These are phyloP conservation scores for Globisporangium megalacanthum DNA, from an alignment of 352 stramenopile species.

Conservation along the genomic window DNA sequence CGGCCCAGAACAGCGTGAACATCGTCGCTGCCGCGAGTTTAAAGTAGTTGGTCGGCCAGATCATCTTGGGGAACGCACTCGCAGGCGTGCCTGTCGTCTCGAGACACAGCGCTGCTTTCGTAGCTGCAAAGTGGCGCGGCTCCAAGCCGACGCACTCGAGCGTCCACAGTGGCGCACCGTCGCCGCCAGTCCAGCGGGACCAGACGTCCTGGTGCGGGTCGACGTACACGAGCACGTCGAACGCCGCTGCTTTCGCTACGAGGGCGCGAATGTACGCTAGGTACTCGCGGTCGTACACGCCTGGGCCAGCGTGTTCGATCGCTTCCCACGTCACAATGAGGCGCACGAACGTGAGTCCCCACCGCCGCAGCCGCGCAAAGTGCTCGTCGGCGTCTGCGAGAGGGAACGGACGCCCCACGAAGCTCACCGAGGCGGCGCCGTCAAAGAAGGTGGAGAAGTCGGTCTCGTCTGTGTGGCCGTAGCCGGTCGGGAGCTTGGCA, in stretches of 20 bases:
- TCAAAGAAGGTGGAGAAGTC: conserved; percentile 48
- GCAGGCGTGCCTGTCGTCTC: conserved; percentile 42
- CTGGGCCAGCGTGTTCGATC: conserved; percentile 81
- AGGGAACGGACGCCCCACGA: conserved; percentile 83
- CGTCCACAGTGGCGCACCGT: conserved; percentile 89
- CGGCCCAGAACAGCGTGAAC: conserved; percentile 90
- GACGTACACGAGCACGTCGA: conserved; percentile 84
- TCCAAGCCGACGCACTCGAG: conserved; percentile 76
- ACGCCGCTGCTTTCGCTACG: conserved; percentile 48
- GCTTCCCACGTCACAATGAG: conserved; percentile 90
- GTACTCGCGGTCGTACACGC: conserved; percentile 83
- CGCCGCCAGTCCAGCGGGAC: conserved; percentile 86
- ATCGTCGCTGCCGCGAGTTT: conserved; percentile 88
- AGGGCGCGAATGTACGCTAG: conserved; percentile 67
- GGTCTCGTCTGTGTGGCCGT: conserved; percentile 39
- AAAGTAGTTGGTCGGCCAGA: conserved; percentile 91
- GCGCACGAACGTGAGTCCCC: conserved; percentile 79
- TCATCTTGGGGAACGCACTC: conserved; percentile 81
- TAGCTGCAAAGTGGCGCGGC: conserved; percentile 61
- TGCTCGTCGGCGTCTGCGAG: conserved; percentile 73
- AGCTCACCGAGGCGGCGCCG: conserved; percentile 42
- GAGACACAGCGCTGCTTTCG: conserved; percentile 69
- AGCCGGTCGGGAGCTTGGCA: conserved; percentile 76
- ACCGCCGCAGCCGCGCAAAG: conserved; percentile 71
- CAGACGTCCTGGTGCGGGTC: conserved; percentile 92